phyloP scores from a whole-genome alignment of 495 filamentous ascomycete species.

The Penicillium longicatenatum region DNA sequence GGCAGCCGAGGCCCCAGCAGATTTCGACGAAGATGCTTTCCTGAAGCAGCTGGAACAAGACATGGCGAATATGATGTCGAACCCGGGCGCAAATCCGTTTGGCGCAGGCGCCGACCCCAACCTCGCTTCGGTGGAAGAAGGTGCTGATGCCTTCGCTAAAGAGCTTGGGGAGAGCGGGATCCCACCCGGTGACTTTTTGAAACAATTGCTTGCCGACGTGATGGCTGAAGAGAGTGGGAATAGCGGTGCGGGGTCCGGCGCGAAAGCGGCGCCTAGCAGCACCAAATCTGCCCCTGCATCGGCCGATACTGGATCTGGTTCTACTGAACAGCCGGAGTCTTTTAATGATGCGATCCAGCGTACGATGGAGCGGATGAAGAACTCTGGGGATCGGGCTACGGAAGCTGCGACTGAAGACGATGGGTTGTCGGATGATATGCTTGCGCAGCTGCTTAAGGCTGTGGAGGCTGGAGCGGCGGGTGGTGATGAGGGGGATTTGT shows the following conservation, averaged over 20 bases:
- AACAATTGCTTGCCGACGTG: constrained; percentile 77
- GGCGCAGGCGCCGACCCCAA: constrained; percentile 12
- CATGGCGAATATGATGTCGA: constrained; percentile 77
- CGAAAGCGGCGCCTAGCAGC: constrained; percentile 2
- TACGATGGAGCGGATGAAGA: constrained; percentile 94
- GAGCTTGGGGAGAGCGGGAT: constrained; percentile 76
- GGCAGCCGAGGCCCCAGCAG: background rate
- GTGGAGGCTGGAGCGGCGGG: constrained; percentile 62
- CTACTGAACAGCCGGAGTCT: constrained; percentile 45
- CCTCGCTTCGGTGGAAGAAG: constrained; percentile 34
- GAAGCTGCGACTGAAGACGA: constrained; percentile 67
- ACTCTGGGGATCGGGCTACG: constrained; percentile 77
- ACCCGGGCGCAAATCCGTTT: constrained; percentile 28
- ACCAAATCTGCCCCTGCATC: constrained; percentile 12
- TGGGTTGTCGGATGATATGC: constrained; percentile 72
- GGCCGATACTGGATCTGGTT: constrained; percentile 20
- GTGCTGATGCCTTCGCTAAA: constrained; percentile 64
- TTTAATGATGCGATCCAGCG: constrained; percentile 90
- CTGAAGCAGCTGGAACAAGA: constrained; percentile 80
- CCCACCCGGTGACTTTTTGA: constrained; percentile 75
- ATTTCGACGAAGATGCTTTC: constrained; percentile 63
- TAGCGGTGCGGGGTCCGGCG: background rate
- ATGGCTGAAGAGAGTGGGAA: constrained; percentile 72
- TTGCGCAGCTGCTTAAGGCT: constrained; percentile 83
- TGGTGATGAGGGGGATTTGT: constrained; percentile 81